Conservation (phyloP, 2,329 filamentous ascomycete genomes). For the Scleromitrula shiraiana region DNA sequence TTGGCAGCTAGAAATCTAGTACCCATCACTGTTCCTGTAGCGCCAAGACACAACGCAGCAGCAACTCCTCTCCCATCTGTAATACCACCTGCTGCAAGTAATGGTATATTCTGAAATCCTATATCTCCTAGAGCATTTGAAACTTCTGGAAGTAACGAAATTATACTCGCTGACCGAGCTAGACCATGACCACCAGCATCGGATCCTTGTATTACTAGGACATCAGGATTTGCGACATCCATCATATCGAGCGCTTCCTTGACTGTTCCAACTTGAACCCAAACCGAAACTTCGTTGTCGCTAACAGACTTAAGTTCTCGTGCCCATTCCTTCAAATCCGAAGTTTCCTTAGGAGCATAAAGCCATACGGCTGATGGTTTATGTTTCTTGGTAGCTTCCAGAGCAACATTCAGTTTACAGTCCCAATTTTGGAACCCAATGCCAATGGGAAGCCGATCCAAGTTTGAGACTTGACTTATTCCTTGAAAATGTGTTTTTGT, state of each 20-base stretch:
- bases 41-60: conserved; percentile 30
- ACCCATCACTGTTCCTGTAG: conserved; percentile 39
- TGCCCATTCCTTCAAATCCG: conserved; percentile 3
- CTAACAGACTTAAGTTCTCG: not conserved
- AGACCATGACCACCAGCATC: conserved; percentile 33
- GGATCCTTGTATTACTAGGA: conserved; percentile 30
- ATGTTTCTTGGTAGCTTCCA: conserved; percentile 24
- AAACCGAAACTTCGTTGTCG: conserved; percentile 23
- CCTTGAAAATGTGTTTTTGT: not conserved
- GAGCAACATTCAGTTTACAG: conserved; percentile 30
- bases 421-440: conserved; percentile 41
- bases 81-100: conserved; percentile 32
- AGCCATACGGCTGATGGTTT: conserved; percentile 38
- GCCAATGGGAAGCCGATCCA: conserved; percentile 35
- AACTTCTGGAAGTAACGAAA: conserved; percentile 31
- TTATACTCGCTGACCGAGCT: conserved; percentile 24
- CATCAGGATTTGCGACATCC: conserved; percentile 26
- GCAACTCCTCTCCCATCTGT: conserved; percentile 30
- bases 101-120: conserved; percentile 17
- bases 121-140: conserved; percentile 22
- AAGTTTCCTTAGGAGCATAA: conserved; percentile 33
- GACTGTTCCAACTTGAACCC: conserved; percentile 31
- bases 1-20: conserved; percentile 41
- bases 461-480: not conserved
- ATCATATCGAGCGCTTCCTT: conserved; percentile 15